Evolutionary conservation across 768 basidiomycete genomes (phyloP).

Genomic region (Dacryopinax primogenitus): DNA sequence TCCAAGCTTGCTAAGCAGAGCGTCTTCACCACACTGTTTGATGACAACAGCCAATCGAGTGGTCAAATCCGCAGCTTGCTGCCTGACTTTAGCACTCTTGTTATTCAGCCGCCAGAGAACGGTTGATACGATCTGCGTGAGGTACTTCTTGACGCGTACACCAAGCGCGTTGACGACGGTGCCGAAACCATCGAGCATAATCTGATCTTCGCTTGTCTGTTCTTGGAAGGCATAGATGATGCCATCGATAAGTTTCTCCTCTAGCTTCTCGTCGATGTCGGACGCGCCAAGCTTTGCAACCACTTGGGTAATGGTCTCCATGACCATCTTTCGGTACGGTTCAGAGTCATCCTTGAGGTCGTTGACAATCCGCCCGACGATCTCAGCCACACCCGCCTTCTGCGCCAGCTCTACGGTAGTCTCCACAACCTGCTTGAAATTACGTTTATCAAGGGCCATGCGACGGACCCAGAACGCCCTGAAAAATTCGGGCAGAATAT

Average conservation of each 20-base stretch:
- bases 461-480: constrained; percentile 97
- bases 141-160: constrained; percentile 90
- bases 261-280: constrained; percentile 90
- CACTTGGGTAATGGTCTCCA: constrained; percentile 99
- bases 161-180: constrained; percentile 91
- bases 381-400: constrained; percentile 92
- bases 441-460: constrained; percentile 93
- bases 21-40: constrained; percentile 97
- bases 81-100: constrained; percentile 97
- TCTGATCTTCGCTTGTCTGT: constrained; percentile 96
- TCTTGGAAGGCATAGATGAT: constrained; percentile 99
- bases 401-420: constrained; percentile 97
- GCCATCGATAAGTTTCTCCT: constrained; percentile 88
- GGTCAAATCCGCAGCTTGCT: constrained; percentile 97
- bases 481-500: constrained; percentile 98
- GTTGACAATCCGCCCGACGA: constrained; percentile 77
- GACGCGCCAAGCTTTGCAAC: constrained; percentile 88
- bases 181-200: constrained; percentile 98
- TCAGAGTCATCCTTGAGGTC: constrained; percentile 84
- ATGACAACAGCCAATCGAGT: constrained; percentile 93
- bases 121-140: constrained; percentile 97
- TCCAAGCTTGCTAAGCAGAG: constrained; percentile 87
- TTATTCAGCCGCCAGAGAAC: constrained; percentile 99
- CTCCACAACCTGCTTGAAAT: constrained; percentile 95
- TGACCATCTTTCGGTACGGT: constrained; percentile 97